These are phyloP conservation scores for Aspergillus aculeatinus DNA, from an alignment of 2,329 filamentous ascomycete genomes.

Conservation along the genomic window DNA sequence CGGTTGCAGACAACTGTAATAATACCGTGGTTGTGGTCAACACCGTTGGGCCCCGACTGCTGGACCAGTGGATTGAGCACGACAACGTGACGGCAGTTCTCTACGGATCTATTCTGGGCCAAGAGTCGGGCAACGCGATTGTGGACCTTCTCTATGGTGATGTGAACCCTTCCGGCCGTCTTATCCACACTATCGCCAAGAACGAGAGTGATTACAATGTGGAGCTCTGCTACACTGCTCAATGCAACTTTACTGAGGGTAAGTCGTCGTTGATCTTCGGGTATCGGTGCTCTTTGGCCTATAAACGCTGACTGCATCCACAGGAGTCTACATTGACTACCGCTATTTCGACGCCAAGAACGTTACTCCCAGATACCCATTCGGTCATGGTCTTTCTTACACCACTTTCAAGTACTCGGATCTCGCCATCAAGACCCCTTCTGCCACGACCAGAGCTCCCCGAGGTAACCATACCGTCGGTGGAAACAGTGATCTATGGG, in stretches of 20 bases:
- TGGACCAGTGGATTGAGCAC: slow-evolving; percentile 59
- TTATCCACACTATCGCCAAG: slow-evolving; percentile 58
- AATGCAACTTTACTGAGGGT: slow-evolving; percentile 11
- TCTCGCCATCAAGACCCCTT: slow-evolving; percentile 8
- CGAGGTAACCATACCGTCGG: slow-evolving; percentile 32
- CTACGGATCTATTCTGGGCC: slow-evolving; percentile 62
- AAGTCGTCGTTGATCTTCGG: neutral
- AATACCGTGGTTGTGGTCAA: slow-evolving; percentile 65
- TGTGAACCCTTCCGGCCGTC: slow-evolving; percentile 7
- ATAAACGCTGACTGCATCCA: neutral
- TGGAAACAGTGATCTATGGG: slow-evolving; percentile 58
- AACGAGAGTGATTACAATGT: slow-evolving; percentile 54
- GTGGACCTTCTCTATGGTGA: slow-evolving; percentile 58
- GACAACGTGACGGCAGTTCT: slow-evolving; percentile 64
- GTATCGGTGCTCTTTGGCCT: too few relatives aligned
- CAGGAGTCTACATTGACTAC: slow-evolving; percentile 54
- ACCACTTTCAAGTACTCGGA: slow-evolving; percentile 25
- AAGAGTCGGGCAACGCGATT: slow-evolving; percentile 58
- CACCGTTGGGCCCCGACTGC: slow-evolving; percentile 60
- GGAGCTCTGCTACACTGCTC: slow-evolving; percentile 23
- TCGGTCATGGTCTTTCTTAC: slow-evolving; percentile 36
- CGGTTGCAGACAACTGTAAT: slow-evolving; percentile 58
- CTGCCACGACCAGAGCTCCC: slow-evolving; percentile 5
- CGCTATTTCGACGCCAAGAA: slow-evolving; percentile 49
- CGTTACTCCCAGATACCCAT: slow-evolving; percentile 37